These are phyloP conservation scores for Aspergillus heteromorphus DNA, from an alignment of 495 filamentous ascomycete species.

Conservation along the genomic window DNA sequence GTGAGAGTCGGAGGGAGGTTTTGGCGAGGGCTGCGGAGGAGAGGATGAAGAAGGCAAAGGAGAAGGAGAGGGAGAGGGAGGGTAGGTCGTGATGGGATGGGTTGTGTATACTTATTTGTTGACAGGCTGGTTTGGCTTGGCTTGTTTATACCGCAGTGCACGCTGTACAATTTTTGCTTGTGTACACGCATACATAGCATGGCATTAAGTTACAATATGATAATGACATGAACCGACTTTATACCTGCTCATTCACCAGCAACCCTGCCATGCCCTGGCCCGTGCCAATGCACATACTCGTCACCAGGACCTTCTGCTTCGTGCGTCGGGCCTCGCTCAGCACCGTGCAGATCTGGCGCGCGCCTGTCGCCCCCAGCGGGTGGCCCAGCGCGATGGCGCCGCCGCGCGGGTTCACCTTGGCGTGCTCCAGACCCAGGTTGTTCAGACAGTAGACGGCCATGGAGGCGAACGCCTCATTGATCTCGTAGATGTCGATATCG, in stretches of 20 bases:
- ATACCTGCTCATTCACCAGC: constrained; percentile 73
- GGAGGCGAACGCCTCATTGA: constrained; percentile 96
- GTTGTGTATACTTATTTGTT: constrained; percentile 1
- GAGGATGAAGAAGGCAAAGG: constrained; percentile 54
- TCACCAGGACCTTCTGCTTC: constrained; percentile 78
- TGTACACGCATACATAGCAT: not conserved
- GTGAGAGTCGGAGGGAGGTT: constrained; percentile 59
- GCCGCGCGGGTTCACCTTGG: constrained; percentile 86
- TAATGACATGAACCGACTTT: constrained; percentile 9
- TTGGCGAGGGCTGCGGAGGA: constrained; percentile 72
- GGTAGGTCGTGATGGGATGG: constrained; percentile 12
- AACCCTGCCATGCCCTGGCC: constrained; percentile 82
- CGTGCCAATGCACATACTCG: constrained; percentile 83
- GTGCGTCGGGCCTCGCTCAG: constrained; percentile 71
- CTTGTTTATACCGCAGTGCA: not conserved
- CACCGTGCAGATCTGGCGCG: constrained; percentile 78
- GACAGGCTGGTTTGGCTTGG: no score
- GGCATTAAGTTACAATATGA: not conserved
- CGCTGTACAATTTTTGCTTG: not conserved
- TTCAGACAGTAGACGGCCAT: constrained; percentile 94
- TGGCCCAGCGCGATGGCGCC: constrained; percentile 79
- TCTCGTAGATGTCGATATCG: constrained; percentile 84
- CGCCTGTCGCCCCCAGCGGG: constrained; percentile 74
- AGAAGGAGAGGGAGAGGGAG: constrained; percentile 30
- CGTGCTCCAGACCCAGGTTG: constrained; percentile 66